phyloP scores from a whole-genome alignment of 306 rosid genomes.

The Cicer judaicum region DNA sequence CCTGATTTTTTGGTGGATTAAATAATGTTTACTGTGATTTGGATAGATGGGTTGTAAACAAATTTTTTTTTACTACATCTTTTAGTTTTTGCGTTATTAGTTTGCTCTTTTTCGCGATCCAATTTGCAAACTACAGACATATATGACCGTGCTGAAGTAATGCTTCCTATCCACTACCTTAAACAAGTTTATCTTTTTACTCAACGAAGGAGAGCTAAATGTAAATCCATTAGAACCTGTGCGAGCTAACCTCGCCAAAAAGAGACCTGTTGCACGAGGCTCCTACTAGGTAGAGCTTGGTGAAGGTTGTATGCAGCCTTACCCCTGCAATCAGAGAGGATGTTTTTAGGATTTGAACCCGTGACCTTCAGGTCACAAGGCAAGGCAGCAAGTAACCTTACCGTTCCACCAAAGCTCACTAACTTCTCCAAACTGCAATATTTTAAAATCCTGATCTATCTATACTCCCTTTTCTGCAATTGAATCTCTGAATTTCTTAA shows the following conservation, averaged over 20 bases:
- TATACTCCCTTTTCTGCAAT: not conserved
- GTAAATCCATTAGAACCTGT: slow-evolving; percentile 19
- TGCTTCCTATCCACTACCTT: slow-evolving; percentile 4
- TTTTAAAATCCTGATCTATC: slow-evolving; percentile 15
- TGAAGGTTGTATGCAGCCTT: not conserved
- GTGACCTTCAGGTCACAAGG: not conserved
- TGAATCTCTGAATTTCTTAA: slow-evolving; percentile 19
- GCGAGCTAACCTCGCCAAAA: not conserved
- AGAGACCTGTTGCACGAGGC: not conserved
- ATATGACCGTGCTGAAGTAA: slow-evolving; percentile 24
- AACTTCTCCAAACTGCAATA: slow-evolving; percentile 18
- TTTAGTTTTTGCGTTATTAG: slow-evolving; percentile 21
- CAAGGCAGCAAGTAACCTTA: slow-evolving; percentile 4
- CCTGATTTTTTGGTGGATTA: slow-evolving; percentile 13
- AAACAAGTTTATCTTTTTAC: slow-evolving; percentile 15
- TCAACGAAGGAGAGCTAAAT: slow-evolving; percentile 22
- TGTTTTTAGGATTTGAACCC: not conserved
- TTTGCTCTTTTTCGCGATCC: slow-evolving; percentile 17
- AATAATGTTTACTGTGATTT: slow-evolving; percentile 5
- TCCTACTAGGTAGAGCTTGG: not conserved
- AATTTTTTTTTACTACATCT: slow-evolving; percentile 8
- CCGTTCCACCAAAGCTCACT: not conserved
- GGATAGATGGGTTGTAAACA: slow-evolving; percentile 21
- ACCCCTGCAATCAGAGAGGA: not conserved
- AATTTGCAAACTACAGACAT: slow-evolving; percentile 32